Percentiles rank a stretch among this genome's conserved stretches.
phyloP scores from a whole-genome alignment of 257 asterid genomes.

The Misopates orontium region DNA sequence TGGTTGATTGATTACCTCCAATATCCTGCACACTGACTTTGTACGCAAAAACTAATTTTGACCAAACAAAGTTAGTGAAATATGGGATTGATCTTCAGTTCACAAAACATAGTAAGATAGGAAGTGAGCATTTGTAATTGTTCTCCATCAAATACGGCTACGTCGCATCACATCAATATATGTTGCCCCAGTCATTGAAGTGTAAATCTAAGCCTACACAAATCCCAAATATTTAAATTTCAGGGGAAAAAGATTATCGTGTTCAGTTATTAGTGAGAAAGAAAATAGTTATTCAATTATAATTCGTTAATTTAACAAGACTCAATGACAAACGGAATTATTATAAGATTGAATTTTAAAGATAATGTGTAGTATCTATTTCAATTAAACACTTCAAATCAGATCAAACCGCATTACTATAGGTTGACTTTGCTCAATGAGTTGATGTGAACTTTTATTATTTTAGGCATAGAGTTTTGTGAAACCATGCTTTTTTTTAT shows the following conservation, averaged over 20 bases:
- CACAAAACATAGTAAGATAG: too few relatives aligned
- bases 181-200: constrained; percentile 22
- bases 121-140: not conserved
- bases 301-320: not conserved
- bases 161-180: constrained; percentile 12
- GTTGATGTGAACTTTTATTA: too few relatives aligned
- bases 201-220: constrained; percentile 7
- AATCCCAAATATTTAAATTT: too few relatives aligned
- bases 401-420: not conserved
- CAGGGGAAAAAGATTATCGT: too few relatives aligned
- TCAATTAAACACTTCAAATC: not conserved
- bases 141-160: not conserved
- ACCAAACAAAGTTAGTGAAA: too few relatives aligned
- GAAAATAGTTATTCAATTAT: too few relatives aligned
- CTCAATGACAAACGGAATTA: not conserved
- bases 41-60: too few relatives aligned
- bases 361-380: not conserved
- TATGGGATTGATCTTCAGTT: too few relatives aligned
- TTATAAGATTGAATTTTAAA: not conserved
- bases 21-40: too few relatives aligned
- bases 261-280: too few relatives aligned
- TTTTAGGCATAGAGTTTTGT: not conserved
- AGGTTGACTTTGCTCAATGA: not conserved
- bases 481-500: not conserved
- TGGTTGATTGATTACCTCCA: too few relatives aligned